Conservation (phyloP, 345 rosid species). For the Reutealis trisperma region DNA sequence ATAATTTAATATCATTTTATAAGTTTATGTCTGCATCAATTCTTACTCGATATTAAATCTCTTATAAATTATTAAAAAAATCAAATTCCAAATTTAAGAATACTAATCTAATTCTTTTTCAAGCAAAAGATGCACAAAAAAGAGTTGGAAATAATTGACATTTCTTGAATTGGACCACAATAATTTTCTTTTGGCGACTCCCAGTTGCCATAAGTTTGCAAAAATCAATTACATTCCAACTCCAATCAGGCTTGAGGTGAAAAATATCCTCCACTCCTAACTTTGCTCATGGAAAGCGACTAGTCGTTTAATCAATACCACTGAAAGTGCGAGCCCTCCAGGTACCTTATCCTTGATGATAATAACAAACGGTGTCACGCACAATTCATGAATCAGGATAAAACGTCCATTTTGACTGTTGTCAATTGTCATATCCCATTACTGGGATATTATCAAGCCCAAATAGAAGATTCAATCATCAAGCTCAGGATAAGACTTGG, state of each 20-base stretch:
- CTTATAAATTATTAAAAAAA: not conserved
- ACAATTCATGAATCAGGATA: too few relatives aligned
- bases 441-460: not conserved
- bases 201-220: not conserved
- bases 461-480: not conserved
- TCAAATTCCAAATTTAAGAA: too few relatives aligned
- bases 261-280: too few relatives aligned
- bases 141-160: not conserved
- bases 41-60: too few relatives aligned
- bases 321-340: not conserved
- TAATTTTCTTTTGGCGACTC: not conserved
- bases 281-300: not conserved
- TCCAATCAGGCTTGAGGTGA: too few relatives aligned
- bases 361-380: too few relatives aligned
- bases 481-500: not conserved
- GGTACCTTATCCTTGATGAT: not conserved
- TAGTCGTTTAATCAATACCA: not conserved
- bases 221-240: not conserved
- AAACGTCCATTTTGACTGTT: not conserved
- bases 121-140: too few relatives aligned
- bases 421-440: not conserved
- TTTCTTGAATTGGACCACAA: not conserved
- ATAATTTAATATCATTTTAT: too few relatives aligned
- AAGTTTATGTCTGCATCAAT: too few relatives aligned
- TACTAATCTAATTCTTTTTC: not conserved